Evolutionary conservation across 495 filamentous ascomycete genomes (phyloP).

Genomic region (Penicillium alfredii): DNA sequence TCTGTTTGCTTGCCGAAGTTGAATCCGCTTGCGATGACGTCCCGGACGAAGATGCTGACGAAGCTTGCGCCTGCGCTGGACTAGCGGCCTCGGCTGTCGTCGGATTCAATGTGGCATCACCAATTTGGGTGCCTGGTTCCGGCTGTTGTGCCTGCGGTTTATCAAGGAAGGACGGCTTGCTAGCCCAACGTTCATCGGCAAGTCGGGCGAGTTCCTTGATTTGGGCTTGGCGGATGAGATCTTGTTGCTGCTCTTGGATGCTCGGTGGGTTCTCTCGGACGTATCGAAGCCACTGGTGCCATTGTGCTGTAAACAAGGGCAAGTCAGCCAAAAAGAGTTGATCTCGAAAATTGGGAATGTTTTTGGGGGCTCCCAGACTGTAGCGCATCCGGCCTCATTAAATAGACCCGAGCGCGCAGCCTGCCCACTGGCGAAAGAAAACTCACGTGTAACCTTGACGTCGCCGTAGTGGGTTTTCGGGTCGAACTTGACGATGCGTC

Average conservation of each 20-base stretch:
- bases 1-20: slow-evolving; percentile 13
- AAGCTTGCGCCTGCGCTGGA: slow-evolving; percentile 7
- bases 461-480: slow-evolving; percentile 59
- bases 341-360: too few relatives aligned
- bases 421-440: slow-evolving; percentile 1
- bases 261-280: slow-evolving; percentile 65
- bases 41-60: slow-evolving; percentile 1
- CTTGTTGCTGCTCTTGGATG: slow-evolving; percentile 65
- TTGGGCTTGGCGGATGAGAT: slow-evolving; percentile 58
- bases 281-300: slow-evolving; percentile 96
- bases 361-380: too few relatives aligned
- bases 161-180: slow-evolving; percentile 62
- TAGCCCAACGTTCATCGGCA: slow-evolving; percentile 82
- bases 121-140: slow-evolving; percentile 29
- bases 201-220: slow-evolving; percentile 69
- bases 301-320: slow-evolving; percentile 55
- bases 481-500: slow-evolving; percentile 64
- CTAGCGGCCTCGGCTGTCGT: slow-evolving; percentile 4
- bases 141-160: slow-evolving; percentile 45
- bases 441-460: slow-evolving; percentile 55
- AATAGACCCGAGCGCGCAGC: slow-evolving; percentile 1
- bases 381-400: too few relatives aligned
- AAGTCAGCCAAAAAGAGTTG: slow-evolving; percentile 3
- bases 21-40: slow-evolving; percentile 6
- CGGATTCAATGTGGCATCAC: slow-evolving; percentile 26